A percentile compares a stretch with the other conserved stretches of the same genome.
phyloP scores from a whole-genome alignment of 2,329 filamentous ascomycete genomes.

The Penicillium sp. region DNA sequence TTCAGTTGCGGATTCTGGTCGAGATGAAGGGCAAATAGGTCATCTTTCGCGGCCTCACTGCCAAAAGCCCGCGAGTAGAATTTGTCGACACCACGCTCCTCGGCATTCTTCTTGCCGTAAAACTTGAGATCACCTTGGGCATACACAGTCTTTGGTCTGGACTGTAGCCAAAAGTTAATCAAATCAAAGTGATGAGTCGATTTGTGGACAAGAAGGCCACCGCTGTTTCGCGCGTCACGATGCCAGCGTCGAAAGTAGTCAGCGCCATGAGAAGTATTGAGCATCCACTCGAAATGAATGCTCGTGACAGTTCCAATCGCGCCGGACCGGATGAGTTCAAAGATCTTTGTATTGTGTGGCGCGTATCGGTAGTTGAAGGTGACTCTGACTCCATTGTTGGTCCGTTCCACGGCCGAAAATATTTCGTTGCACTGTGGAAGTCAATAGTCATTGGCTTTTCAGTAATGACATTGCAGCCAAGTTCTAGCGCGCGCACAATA shows the following conservation, averaged over 20 bases:
- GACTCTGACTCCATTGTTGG: constrained; percentile 55
- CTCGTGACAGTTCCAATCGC: constrained; percentile 60
- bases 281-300: constrained; percentile 66
- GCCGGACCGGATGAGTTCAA: constrained; percentile 55
- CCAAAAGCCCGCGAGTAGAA: constrained; percentile 57
- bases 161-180: constrained; percentile 64
- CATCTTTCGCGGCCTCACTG: constrained; percentile 53
- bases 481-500: constrained; percentile 60
- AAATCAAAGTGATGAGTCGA: constrained; percentile 66
- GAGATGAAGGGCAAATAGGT: constrained; percentile 63
- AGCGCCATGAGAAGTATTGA: constrained; percentile 63
- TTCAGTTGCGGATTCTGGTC: constrained; percentile 57
- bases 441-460: constrained; percentile 69
- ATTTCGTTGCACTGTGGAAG: constrained; percentile 56
- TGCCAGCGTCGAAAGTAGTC: constrained; percentile 68
- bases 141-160: constrained; percentile 58
- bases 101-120: constrained; percentile 64
- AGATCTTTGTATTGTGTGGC: constrained; percentile 65
- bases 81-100: constrained; percentile 53
- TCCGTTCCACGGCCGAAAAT: constrained; percentile 56
- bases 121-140: constrained; percentile 62
- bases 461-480: constrained; percentile 63
- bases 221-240: constrained; percentile 61
- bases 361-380: constrained; percentile 68
- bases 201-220: constrained; percentile 63